These are phyloP conservation scores for Heliosperma pusillum DNA, from an alignment of 148 eudicot genomes.

Conservation along the genomic window DNA sequence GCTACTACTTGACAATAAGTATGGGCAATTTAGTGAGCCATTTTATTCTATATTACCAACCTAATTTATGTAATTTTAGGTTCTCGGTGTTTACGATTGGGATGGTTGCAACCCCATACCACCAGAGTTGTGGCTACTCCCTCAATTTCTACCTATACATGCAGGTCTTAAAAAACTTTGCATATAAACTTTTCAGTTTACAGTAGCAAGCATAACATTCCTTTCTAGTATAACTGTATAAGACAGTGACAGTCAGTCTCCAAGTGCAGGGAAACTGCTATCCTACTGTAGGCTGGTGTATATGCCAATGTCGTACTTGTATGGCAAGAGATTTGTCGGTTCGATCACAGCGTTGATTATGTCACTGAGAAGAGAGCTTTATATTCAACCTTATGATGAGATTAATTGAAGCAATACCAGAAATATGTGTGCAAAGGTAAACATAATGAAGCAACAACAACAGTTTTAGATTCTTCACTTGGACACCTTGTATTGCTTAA, in stretches of 20 bases:
- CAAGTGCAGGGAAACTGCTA: slow-evolving; percentile 44
- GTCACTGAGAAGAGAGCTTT: slow-evolving; percentile 47
- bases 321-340: too few relatives aligned
- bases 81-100: slow-evolving; percentile 65
- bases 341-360: too few relatives aligned
- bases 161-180: slow-evolving; percentile 38
- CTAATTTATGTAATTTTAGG: too few relatives aligned
- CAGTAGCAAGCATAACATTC: too few relatives aligned
- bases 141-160: slow-evolving; percentile 45
- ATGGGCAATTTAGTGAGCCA: too few relatives aligned
- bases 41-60: too few relatives aligned
- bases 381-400: slow-evolving; percentile 33
- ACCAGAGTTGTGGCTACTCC: slow-evolving; percentile 63
- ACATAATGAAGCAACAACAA: too few relatives aligned
- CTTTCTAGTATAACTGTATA: neutral
- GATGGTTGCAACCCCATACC: slow-evolving; percentile 61
- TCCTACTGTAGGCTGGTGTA: slow-evolving; percentile 57
- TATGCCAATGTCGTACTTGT: too few relatives aligned
- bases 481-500: too few relatives aligned
- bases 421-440: slow-evolving; percentile 53
- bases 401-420: slow-evolving; percentile 50
- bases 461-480: too few relatives aligned
- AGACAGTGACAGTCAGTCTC: too few relatives aligned
- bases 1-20: too few relatives aligned
- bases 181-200: neutral